Conservation (phyloP, 352 stramenopile genomes). For the Phytopythium boreale region DNA sequence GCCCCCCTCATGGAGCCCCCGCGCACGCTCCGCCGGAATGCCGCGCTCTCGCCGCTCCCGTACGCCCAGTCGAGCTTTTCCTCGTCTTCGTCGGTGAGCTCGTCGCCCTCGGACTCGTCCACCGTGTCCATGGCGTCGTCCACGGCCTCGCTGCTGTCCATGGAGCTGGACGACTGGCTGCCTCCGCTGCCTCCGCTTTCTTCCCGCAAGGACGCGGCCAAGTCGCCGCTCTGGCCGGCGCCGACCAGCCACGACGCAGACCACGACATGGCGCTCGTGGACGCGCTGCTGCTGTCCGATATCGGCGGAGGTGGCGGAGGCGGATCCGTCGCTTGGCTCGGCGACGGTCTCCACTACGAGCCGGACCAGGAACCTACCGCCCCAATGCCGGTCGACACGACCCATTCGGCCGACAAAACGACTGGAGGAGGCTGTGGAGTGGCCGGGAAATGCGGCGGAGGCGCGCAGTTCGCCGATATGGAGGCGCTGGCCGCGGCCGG, state of each 20-base stretch:
- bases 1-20: no score
- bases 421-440: not conserved
- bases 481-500: slow-evolving; percentile 6
- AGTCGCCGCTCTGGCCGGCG: slow-evolving; percentile 16
- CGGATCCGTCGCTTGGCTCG: slow-evolving; percentile 1
- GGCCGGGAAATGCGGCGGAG: not conserved
- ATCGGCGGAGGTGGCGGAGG: not conserved
- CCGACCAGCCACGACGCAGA: not conserved
- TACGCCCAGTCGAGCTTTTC: not conserved
- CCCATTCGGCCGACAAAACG: no score
- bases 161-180: slow-evolving; percentile 17
- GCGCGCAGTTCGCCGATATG: slow-evolving; percentile 3
- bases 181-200: not conserved
- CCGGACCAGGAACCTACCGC: not conserved
- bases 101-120: slow-evolving; percentile 5
- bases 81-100: slow-evolving; percentile 10
- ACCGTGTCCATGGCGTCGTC: not conserved
- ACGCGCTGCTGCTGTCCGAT: slow-evolving; percentile 13
- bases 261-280: slow-evolving; percentile 21
- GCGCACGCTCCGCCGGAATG: no score
- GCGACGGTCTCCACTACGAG: slow-evolving; percentile 9
- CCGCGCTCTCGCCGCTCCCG: no score
- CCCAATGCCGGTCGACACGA: not conserved
- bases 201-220: not conserved
- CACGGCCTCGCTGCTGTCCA: not conserved